A percentile compares a stretch with the other conserved stretches of the same genome.
These are phyloP conservation scores for Solanum chacoense DNA, from an alignment of 305 asterid genomes.

Conservation along the genomic window DNA sequence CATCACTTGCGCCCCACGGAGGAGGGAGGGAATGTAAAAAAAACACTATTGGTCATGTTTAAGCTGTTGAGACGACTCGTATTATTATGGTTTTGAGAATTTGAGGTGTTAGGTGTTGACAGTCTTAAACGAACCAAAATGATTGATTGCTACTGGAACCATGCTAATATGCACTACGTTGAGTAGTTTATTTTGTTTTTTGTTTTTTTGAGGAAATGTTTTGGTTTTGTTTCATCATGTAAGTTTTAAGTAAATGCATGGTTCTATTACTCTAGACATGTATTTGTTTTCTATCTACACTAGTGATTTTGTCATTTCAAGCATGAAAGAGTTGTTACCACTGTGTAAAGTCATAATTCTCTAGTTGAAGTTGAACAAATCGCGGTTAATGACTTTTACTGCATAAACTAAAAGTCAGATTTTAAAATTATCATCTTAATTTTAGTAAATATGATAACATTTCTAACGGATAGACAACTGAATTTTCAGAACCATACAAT, in stretches of 20 bases:
- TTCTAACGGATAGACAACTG: neutral
- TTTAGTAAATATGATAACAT: no score
- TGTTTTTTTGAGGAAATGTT: neutral
- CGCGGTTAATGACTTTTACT: neutral
- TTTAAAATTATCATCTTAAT: neutral
- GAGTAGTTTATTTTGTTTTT: neutral
- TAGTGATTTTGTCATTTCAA: neutral
- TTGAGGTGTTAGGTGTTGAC: neutral
- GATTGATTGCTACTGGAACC: neutral
- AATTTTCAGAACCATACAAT: neutral
- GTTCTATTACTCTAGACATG: neutral
- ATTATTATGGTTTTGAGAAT: neutral
- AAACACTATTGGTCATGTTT: neutral
- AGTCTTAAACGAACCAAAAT: neutral
- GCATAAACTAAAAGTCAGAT: neutral
- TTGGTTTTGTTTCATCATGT: neutral
- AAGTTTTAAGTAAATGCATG: neutral
- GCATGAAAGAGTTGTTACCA: rapidly evolving
- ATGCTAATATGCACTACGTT: neutral
- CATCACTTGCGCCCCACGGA: conserved; percentile 91
- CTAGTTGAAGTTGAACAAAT: neutral
- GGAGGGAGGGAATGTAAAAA: conserved; percentile 79
- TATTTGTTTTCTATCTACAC: neutral
- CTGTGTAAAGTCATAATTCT: neutral
- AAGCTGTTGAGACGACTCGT: neutral